Evolutionary conservation across 306 rosid genomes (phyloP).

Genomic region (Cucumis melo): DNA sequence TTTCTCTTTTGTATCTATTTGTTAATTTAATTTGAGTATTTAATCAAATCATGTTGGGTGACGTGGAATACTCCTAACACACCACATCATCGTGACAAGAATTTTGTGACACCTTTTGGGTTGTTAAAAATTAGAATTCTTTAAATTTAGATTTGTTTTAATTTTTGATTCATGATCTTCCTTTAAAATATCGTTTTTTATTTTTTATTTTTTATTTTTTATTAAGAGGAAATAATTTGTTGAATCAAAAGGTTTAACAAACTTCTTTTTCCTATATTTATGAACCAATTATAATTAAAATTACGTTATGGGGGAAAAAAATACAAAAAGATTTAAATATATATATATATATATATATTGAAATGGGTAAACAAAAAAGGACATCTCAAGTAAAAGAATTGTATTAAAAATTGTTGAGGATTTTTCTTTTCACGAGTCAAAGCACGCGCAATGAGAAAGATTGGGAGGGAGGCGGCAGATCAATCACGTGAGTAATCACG

Average conservation of each 20-base stretch:
- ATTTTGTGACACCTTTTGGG: neutral
- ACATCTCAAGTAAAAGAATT: neutral
- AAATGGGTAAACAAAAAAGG: neutral
- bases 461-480: neutral
- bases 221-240: too few relatives aligned
- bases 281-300: neutral
- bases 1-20: neutral
- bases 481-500: slow-evolving; percentile 8
- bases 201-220: too few relatives aligned
- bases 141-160: neutral
- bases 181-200: too few relatives aligned
- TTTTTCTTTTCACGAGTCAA: neutral
- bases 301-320: neutral
- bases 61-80: neutral
- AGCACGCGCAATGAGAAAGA: slow-evolving; percentile 4
- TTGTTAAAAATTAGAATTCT: neutral
- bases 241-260: too few relatives aligned
- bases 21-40: neutral
- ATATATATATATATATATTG: too few relatives aligned
- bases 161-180: too few relatives aligned
- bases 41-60: neutral
- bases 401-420: neutral
- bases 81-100: neutral
- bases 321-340: neutral
- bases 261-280: too few relatives aligned